phyloP scores from a whole-genome alignment of 1,139 yeast genomes.

The Blastobotrys indianensis region DNA sequence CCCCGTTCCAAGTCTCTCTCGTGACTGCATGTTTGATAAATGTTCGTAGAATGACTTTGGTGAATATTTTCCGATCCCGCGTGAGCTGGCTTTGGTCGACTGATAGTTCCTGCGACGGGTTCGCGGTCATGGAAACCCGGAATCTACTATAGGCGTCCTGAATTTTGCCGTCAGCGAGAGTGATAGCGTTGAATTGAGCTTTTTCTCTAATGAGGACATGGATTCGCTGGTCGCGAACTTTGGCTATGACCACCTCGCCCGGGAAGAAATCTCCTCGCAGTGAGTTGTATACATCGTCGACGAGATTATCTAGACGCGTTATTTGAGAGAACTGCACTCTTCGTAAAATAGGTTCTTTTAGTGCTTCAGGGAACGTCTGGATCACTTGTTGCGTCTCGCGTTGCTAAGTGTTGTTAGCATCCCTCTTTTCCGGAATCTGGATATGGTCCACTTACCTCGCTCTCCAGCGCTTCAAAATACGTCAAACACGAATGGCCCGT shows the following conservation, averaged over 20 bases:
- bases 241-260: slow-evolving; percentile 72
- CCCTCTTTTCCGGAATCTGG: neutral
- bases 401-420: neutral
- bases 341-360: slow-evolving; percentile 84
- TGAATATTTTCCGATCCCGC: slow-evolving; percentile 80
- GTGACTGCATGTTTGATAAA: slow-evolving; percentile 80
- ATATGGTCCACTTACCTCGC: slow-evolving; percentile 42
- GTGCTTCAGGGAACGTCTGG: slow-evolving; percentile 78
- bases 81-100: slow-evolving; percentile 69
- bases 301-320: slow-evolving; percentile 80
- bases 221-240: slow-evolving; percentile 38
- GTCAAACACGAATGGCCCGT: slow-evolving; percentile 92
- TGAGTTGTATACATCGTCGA: slow-evolving; percentile 65
- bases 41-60: slow-evolving; percentile 84
- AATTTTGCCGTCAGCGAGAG: slow-evolving; percentile 40
- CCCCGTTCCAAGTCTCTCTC: slow-evolving; percentile 79
- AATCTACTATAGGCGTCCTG: slow-evolving; percentile 66
- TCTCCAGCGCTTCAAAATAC: slow-evolving; percentile 78
- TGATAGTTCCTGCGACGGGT: slow-evolving; percentile 49
- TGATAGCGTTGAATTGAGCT: slow-evolving; percentile 36
- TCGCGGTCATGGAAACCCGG: slow-evolving; percentile 54
- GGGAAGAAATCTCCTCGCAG: slow-evolving; percentile 86
- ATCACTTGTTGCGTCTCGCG: slow-evolving; percentile 50
- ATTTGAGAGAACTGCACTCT: slow-evolving; percentile 75
- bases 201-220: slow-evolving; percentile 57